Evolutionary conservation across 2,329 filamentous ascomycete species (phyloP).

Genomic region (Pestalotiopsis sp.): DNA sequence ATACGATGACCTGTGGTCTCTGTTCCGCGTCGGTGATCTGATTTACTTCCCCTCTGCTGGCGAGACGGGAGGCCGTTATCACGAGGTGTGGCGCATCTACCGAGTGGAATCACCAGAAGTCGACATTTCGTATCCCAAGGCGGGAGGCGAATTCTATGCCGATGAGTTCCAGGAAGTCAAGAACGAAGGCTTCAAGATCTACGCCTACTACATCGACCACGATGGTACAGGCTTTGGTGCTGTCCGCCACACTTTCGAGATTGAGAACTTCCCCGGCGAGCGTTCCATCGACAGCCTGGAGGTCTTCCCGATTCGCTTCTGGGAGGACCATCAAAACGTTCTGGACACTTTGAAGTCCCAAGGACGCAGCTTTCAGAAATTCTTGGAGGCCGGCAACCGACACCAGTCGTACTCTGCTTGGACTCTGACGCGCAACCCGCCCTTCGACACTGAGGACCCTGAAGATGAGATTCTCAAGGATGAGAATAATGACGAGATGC

Average conservation of each 20-base stretch:
- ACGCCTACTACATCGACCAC: slow-evolving; percentile 44
- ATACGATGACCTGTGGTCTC: slow-evolving; percentile 44
- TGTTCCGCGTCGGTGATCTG: slow-evolving; percentile 42
- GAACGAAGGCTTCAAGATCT: slow-evolving; percentile 36
- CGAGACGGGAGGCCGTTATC: slow-evolving; percentile 35
- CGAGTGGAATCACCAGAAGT: slow-evolving; percentile 31
- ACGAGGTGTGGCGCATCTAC: slow-evolving; percentile 41
- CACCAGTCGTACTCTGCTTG: slow-evolving; percentile 44
- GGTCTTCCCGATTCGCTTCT: slow-evolving; percentile 41
- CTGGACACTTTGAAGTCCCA: slow-evolving; percentile 33
- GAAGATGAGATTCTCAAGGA: slow-evolving; percentile 33
- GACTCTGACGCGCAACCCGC: slow-evolving; percentile 41
- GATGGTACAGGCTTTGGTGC: slow-evolving; percentile 40
- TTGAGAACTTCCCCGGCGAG: slow-evolving; percentile 39
- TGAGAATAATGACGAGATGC: slow-evolving; percentile 31
- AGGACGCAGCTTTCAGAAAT: slow-evolving; percentile 34
- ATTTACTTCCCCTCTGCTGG: slow-evolving; percentile 39
- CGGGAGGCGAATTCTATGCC: slow-evolving; percentile 37
- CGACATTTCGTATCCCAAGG: slow-evolving; percentile 28
- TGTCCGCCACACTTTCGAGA: slow-evolving; percentile 37
- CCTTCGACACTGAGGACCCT: slow-evolving; percentile 23
- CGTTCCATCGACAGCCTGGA: slow-evolving; percentile 37
- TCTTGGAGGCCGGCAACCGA: slow-evolving; percentile 29
- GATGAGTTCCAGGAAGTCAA: slow-evolving; percentile 31
- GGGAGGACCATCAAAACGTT: slow-evolving; percentile 34